Evolutionary conservation across 2,329 filamentous ascomycete species (phyloP).

Genomic region (Colletotrichum sp.): DNA sequence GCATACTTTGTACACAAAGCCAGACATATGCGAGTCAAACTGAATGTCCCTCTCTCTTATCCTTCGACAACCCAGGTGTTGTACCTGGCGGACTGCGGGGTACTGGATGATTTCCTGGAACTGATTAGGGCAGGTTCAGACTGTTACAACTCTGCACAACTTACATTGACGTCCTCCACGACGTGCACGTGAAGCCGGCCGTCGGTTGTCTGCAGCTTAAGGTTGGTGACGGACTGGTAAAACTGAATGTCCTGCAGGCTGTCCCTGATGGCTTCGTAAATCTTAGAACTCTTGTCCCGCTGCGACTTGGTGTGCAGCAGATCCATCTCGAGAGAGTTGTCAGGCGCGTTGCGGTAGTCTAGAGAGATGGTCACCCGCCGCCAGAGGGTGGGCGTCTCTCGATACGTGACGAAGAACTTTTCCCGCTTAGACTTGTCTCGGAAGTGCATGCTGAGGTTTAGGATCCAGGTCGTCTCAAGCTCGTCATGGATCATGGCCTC

Average conservation of each 20-base stretch:
- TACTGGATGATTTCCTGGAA: conserved; percentile 83
- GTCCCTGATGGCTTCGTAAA: conserved; percentile 93
- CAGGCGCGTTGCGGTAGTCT: conserved; percentile 84
- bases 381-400: conserved; percentile 79
- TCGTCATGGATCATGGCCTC: conserved; percentile 76
- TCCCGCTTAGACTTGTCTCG: conserved; percentile 90
- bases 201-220: conserved; percentile 89
- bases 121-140: neutral
- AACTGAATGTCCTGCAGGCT: conserved; percentile 94
- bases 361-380: conserved; percentile 90
- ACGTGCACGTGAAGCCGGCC: conserved; percentile 94
- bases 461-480: conserved; percentile 87
- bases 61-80: conserved; percentile 71
- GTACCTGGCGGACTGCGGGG: conserved; percentile 74
- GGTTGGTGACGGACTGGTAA: conserved; percentile 93
- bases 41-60: conserved; percentile 77
- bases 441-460: conserved; percentile 99
- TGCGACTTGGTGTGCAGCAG: conserved; percentile 80
- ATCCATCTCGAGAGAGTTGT: conserved; percentile 85
- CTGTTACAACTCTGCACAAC: conserved; percentile 31
- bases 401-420: conserved; percentile 97
- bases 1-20: conserved; percentile 94
- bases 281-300: conserved; percentile 88
- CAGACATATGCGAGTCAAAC: conserved; percentile 93
- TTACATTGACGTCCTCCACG: conserved; percentile 87